Evolutionary conservation across 1,139 yeast genomes (phyloP).

Genomic region (Trichomonascaceae sp.): DNA sequence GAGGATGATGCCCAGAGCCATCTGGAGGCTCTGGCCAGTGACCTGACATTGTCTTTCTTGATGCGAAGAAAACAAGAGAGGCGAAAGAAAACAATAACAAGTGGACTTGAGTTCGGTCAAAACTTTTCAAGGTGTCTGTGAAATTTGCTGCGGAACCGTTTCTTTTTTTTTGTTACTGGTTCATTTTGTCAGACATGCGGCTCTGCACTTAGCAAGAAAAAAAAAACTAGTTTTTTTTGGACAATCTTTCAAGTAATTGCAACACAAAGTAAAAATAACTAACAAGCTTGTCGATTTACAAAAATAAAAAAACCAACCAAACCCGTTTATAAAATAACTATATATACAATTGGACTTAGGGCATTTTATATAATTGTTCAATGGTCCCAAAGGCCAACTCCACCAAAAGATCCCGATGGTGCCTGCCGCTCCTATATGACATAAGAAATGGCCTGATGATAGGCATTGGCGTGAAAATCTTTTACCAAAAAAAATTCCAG

Average conservation of each 20-base stretch:
- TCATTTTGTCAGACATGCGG: not conserved
- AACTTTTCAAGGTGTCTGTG: not conserved
- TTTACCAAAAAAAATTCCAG: not conserved
- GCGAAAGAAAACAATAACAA: not conserved
- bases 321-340: too few species aligned
- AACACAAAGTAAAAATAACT: not conserved
- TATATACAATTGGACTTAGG: too few species aligned
- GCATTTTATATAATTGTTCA: not conserved
- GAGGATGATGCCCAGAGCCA: not conserved
- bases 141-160: not conserved
- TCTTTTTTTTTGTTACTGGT: not conserved
- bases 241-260: not conserved
- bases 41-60: not conserved
- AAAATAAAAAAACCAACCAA: not conserved
- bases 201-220: not conserved
- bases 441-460: not conserved
- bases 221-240: not conserved
- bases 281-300: not conserved
- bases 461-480: not conserved
- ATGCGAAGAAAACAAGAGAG: not conserved
- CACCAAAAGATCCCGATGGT: not conserved
- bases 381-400: not conserved
- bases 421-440: not conserved
- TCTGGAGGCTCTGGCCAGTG: not conserved
- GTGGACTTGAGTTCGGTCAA: not conserved